These are phyloP conservation scores for Verticillium alfalfae DNA, from an alignment of 2,329 filamentous ascomycete genomes.

Conservation along the genomic window DNA sequence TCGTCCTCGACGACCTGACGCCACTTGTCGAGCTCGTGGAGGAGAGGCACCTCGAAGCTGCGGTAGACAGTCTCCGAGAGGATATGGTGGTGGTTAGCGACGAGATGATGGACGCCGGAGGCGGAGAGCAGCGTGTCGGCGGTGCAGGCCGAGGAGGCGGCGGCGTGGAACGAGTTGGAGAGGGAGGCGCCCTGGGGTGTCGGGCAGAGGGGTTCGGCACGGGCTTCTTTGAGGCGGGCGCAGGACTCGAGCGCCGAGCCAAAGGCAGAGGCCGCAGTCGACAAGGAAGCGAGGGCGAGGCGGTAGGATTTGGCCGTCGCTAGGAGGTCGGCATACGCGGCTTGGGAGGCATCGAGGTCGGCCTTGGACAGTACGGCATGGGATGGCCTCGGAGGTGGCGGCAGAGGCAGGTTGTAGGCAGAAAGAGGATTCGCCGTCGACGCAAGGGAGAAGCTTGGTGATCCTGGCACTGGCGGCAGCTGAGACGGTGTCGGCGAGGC, in stretches of 20 bases:
- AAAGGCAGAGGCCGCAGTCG: slow-evolving; percentile 56
- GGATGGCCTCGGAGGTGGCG: slow-evolving; percentile 52
- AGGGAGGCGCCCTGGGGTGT: slow-evolving; percentile 27
- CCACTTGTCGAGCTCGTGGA: slow-evolving; percentile 66
- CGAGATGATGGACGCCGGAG: slow-evolving; percentile 60
- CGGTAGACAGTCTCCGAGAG: slow-evolving; percentile 64
- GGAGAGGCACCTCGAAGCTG: slow-evolving; percentile 60
- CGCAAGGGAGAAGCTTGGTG: slow-evolving; percentile 58
- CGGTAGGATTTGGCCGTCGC: slow-evolving; percentile 60
- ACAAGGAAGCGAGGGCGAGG: slow-evolving; percentile 54
- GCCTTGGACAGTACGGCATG: slow-evolving; percentile 57
- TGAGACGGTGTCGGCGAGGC: slow-evolving; percentile 49
- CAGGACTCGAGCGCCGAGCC: slow-evolving; percentile 61
- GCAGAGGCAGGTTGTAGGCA: slow-evolving; percentile 52
- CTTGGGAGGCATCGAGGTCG: slow-evolving; percentile 58
- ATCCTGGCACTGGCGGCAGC: slow-evolving; percentile 55
- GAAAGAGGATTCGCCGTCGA: slow-evolving; percentile 57
- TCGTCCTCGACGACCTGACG: slow-evolving; percentile 59
- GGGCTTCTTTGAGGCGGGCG: slow-evolving; percentile 62
- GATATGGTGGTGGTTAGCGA: slow-evolving; percentile 67
- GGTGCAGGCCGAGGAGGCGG: slow-evolving; percentile 46
- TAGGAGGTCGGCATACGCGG: slow-evolving; percentile 57
- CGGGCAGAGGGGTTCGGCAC: slow-evolving; percentile 49
- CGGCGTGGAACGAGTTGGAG: slow-evolving; percentile 39
- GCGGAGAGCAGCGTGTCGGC: slow-evolving; percentile 58